Conservation (phyloP, 106 monocot genomes). For the Posidonia australis region DNA sequence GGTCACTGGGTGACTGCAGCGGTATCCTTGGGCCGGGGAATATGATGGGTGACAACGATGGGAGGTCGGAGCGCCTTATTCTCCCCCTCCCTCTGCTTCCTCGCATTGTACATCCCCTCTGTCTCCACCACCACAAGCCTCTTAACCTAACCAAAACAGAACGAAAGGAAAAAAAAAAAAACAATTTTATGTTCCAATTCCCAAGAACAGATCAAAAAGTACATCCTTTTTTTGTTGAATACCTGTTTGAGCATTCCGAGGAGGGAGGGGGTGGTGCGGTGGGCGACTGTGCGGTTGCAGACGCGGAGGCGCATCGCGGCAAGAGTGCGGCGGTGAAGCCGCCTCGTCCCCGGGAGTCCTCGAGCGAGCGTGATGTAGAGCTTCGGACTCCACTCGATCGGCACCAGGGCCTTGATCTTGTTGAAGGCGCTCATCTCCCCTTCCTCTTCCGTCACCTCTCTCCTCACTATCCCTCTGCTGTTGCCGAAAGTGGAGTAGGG, state of each 20-base stretch:
- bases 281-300: conserved; percentile 84
- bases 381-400: conserved; percentile 68
- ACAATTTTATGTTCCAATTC: background rate
- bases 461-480: background rate
- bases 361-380: conserved; percentile 87
- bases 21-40: conserved; percentile 4
- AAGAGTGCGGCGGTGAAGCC: conserved; percentile 89
- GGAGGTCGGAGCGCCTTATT: conserved; percentile 61
- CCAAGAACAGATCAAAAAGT: no score
- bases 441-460: background rate
- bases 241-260: conserved; percentile 96
- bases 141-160: conserved; percentile 57
- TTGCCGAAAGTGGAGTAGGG: background rate
- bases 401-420: conserved; percentile 69
- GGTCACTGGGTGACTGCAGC: background rate
- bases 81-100: conserved; percentile 60
- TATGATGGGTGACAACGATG: conserved; percentile 55
- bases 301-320: conserved; percentile 94
- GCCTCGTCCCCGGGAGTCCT: conserved; percentile 83
- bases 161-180: background rate
- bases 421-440: conserved; percentile 76
- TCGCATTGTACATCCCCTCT: conserved; percentile 69
- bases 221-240: no score
- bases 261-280: conserved; percentile 91
- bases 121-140: conserved; percentile 93